Evolutionary conservation across 164 flowering plant genomes (phyloP), one percentile per base, ranked within the genome.

Genomic region (Dillenia suffruticosa): DNA sequence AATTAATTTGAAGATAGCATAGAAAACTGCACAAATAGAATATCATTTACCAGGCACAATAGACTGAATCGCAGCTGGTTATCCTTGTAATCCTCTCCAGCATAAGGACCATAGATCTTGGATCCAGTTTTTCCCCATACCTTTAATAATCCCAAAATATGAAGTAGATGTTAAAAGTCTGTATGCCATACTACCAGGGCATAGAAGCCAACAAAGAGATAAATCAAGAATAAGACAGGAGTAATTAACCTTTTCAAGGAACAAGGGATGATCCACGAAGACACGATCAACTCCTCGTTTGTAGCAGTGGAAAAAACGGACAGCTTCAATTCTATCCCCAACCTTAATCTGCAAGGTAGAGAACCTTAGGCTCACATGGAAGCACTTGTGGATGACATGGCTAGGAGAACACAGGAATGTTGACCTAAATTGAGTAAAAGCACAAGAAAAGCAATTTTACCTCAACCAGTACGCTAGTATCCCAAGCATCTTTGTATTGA

Each of bases 401-500:
- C 15, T n/a, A 9, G 49, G 6, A 17, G 40, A 32, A 32, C 40
- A 32, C 40, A 32, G 40, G 40, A 26, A 32, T 32, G 40, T 6
- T 32, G 40, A 32, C 40, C 40, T 32, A 5, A 19, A 19, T 19
- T 19, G 22, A 4, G 26, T 54, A 24, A 57, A 51, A 57, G 12
- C 56, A 19, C 43, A 55, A 53, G 22, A n/a, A 24, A 46, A 60
- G 14, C 4, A 32, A 53, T 47, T 12, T 52, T 77, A 94, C 99
- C 84, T 88, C 81, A 65, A 77, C 75, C 44, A 50, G 0, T 3
- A 85, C 93, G 68, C 61, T 40, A 52, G 99, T 88, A 73, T 94
- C 99, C 99, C 99, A 94, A 19, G 86, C 82, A 74, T 94, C 99
- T 75, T 76, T 94, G 82, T 91, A 94, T 71, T 94, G 96, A 64